Evolutionary conservation across 108 stramenopile species (phyloP), one percentile per base, ranked within the genome.

Genomic region (Skeletonema marinoi): DNA sequence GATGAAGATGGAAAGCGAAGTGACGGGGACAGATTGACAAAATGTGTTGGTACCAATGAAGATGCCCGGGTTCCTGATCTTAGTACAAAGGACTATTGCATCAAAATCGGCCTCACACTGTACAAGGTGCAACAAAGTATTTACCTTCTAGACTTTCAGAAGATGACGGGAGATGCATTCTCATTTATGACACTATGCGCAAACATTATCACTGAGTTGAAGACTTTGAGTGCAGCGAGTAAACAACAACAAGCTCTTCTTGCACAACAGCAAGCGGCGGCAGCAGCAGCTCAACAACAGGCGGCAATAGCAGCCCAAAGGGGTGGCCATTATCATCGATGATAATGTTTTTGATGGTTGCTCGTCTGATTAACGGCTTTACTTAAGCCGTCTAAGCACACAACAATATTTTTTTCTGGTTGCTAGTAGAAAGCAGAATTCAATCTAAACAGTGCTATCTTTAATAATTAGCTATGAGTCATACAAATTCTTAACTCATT

Each of bases 91-190:
- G 93, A 92, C 58, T 97, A 97, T 82, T 87, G 89, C 41, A 90
- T 97, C 85, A 93, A 96, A 65, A 95, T 98, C 50, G 96, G 93
- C 32, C 75, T 99, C 63, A 96, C 94, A 11, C 73, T 99, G 77
- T 99, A 98, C 95, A 98, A 98, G 85, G 99, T 99, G 50, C 99
- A 99, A 86, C 95, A 95, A 68, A 96, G 89, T 75, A 98, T 99
- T 56, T 99, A 98, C 77, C 86, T 99, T 42, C 86, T 99, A 32
- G 99, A 99, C 77, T 98, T 99, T 70, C 98, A 98, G 85, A 93
- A 97, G 70, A 91, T 91, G 83, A 97, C 96, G 32, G 99, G 99
- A 33, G 98, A 98, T 85, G 91, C 92, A 36, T 99, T 99, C 81
- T 95, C 94, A 4, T 99, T 99, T 84, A 98, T 98, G 98, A 97